phyloP scores from a whole-genome alignment of 2,329 filamentous ascomycete genomes.

The Fusarium sp. region DNA sequence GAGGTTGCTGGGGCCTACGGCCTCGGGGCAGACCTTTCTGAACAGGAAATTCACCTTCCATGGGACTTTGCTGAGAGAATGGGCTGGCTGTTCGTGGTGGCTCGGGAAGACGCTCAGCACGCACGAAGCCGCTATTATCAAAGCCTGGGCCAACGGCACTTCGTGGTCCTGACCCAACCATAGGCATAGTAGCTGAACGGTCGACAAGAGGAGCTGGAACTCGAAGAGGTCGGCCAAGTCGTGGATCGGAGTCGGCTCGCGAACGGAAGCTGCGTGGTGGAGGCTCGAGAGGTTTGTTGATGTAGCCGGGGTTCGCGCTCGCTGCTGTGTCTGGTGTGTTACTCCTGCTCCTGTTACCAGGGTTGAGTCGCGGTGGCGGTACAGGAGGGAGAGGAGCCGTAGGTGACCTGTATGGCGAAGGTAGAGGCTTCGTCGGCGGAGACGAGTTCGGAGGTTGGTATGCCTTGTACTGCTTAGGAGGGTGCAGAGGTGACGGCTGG shows the following conservation, averaged over 20 bases:
- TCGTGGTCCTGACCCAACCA: slow-evolving; percentile 21
- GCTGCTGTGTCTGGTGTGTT: slow-evolving; percentile 11
- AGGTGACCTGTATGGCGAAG: slow-evolving; percentile 28
- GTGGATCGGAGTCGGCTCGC: slow-evolving; percentile 45
- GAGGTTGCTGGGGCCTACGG: slow-evolving; percentile 41
- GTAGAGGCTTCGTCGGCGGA: slow-evolving; percentile 31
- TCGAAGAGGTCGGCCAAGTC: slow-evolving; percentile 43
- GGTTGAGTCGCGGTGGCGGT: slow-evolving; percentile 29
- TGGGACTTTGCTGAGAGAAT: slow-evolving; percentile 42
- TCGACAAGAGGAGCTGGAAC: slow-evolving; percentile 42
- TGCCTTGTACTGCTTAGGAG: slow-evolving; percentile 32
- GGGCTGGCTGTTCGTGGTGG: slow-evolving; percentile 47
- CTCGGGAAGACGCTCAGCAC: slow-evolving; percentile 33
- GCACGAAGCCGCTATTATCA: slow-evolving; percentile 42
- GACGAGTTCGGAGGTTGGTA: slow-evolving; percentile 34
- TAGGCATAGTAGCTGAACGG: slow-evolving; percentile 23
- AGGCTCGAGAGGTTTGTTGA: slow-evolving; percentile 42
- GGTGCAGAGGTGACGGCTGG: slow-evolving; percentile 21
- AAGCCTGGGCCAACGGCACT: slow-evolving; percentile 45
- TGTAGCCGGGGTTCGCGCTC: slow-evolving; percentile 34
- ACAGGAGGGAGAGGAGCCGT: slow-evolving; percentile 33
- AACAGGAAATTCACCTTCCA: slow-evolving; percentile 54
- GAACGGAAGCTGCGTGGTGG: slow-evolving; percentile 49
- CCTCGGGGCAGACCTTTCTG: slow-evolving; percentile 55
- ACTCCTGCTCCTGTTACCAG: slow-evolving; percentile 25